Percentiles rank a stretch among this genome's conserved stretches.
phyloP scores from a whole-genome alignment of 1,139 yeast genomes.

The Diutina mesorugosa region DNA sequence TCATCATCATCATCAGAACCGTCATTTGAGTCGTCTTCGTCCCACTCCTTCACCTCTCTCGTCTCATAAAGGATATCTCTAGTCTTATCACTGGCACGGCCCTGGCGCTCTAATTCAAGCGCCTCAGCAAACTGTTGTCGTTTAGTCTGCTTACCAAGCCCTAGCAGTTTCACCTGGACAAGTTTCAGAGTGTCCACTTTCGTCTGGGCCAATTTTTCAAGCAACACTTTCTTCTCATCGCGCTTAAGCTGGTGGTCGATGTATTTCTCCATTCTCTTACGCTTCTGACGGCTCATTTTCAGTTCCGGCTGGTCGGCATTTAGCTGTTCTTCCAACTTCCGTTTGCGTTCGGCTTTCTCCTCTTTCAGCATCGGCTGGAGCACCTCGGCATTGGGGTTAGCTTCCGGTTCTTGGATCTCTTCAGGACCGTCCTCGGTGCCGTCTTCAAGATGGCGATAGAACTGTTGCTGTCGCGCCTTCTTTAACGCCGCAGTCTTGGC shows the following conservation, averaged over 20 bases:
- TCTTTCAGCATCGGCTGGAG: constrained; percentile 36
- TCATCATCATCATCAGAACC: constrained; percentile 4
- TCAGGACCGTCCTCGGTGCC: constrained; percentile 9
- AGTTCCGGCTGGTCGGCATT: constrained; percentile 45
- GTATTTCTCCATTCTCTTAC: constrained; percentile 65
- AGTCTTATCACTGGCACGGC: constrained; percentile 55
- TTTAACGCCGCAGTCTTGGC: constrained; percentile 67
- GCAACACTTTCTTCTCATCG: constrained; percentile 72
- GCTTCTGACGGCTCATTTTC: constrained; percentile 61
- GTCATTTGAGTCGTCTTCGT: constrained; percentile 16
- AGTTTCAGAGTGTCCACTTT: constrained; percentile 60
- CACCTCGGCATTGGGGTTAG: constrained; percentile 51
- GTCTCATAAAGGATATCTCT: constrained; percentile 58
- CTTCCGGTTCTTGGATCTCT: constrained; percentile 4
- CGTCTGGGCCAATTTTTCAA: constrained; percentile 61
- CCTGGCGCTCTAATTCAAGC: constrained; percentile 57
- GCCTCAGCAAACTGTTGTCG: constrained; percentile 68
- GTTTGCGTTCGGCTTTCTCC: constrained; percentile 53
- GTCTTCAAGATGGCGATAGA: constrained; percentile 29
- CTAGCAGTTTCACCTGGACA: constrained; percentile 64
- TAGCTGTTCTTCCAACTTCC: constrained; percentile 48
- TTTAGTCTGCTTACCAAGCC: constrained; percentile 64
- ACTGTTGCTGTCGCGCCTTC: constrained; percentile 55
- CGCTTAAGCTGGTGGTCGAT: constrained; percentile 81
- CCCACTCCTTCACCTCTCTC: constrained; percentile 55